These are phyloP conservation scores for Metschnikowia noctiluminum DNA, from an alignment of 805 yeast genomes.

Conservation along the genomic window DNA sequence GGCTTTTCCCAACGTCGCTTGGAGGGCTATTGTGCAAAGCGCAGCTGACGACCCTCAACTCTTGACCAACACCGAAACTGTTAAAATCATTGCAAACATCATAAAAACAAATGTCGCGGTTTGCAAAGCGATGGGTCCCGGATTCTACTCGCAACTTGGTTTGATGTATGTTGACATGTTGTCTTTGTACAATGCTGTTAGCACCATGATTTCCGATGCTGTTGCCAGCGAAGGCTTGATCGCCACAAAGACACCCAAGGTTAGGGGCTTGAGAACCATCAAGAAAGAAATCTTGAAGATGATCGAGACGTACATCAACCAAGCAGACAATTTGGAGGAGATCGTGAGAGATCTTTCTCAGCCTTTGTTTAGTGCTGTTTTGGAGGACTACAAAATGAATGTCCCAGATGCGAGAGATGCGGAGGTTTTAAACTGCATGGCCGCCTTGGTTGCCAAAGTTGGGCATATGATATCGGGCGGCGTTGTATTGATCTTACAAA, in stretches of 20 bases:
- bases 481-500: constrained; percentile 79
- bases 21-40: constrained; percentile 84
- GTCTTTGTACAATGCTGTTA: constrained; percentile 82
- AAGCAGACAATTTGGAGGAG: constrained; percentile 82
- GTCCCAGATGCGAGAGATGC: constrained; percentile 98
- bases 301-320: constrained; percentile 82
- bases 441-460: constrained; percentile 82
- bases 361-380: constrained; percentile 77
- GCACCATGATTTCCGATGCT: constrained; percentile 75
- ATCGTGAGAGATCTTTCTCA: constrained; percentile 79
- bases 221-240: constrained; percentile 79
- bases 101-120: constrained; percentile 94
- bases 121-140: constrained; percentile 91
- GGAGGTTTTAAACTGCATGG: constrained; percentile 92
- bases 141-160: constrained; percentile 84
- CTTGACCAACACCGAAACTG: constrained; percentile 75
- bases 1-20: constrained; percentile 91
- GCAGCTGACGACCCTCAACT: constrained; percentile 81
- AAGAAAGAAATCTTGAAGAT: constrained; percentile 89
- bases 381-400: constrained; percentile 82
- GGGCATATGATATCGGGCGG: constrained; percentile 88
- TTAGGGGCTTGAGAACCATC: constrained; percentile 91
- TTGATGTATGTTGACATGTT: constrained; percentile 86
- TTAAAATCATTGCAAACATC: constrained; percentile 88
- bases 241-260: constrained; percentile 93